Conservation (phyloP, 2,329 filamentous ascomycete species). For the Hypoxylon sp. region DNA sequence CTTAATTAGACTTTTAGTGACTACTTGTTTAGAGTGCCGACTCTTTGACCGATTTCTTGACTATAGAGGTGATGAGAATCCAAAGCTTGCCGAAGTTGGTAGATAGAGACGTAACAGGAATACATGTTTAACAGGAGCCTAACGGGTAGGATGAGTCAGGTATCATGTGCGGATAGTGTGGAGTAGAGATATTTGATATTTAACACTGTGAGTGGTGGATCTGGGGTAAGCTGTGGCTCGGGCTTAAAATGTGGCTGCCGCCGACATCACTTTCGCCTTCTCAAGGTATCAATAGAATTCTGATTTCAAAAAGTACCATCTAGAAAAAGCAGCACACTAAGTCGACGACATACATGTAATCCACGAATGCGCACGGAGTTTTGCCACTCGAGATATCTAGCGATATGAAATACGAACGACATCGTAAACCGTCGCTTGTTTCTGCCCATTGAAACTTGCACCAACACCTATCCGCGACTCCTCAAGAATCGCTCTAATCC, state of each 20-base stretch:
- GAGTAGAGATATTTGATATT: background rate
- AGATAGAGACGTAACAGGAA: no score
- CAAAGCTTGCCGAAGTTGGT: background rate
- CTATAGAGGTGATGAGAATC: background rate
- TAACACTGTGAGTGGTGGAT: background rate
- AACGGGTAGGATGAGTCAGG: no score
- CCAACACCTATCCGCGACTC: conserved; percentile 7
- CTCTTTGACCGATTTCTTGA: background rate
- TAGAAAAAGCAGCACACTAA: background rate
- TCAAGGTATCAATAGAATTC: background rate
- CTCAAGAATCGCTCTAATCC: background rate
- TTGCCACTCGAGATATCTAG: background rate
- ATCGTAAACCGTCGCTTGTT: conserved; percentile 28
- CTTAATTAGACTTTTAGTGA: background rate
- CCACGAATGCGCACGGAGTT: background rate
- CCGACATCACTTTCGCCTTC: conserved; percentile 20
- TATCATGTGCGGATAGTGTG: background rate
- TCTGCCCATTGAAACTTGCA: conserved; percentile 30
- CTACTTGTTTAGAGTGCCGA: background rate
- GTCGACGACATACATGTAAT: conserved; percentile 21
- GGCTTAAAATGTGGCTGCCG: background rate
- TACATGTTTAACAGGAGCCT: no score
- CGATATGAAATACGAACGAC: conserved; percentile 33
- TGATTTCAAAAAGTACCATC: conserved; percentile 3
- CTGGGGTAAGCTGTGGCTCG: conserved; percentile 1